phyloP scores from a whole-genome alignment of 2,329 filamentous ascomycete genomes.

The Triangularia verruculosa region DNA sequence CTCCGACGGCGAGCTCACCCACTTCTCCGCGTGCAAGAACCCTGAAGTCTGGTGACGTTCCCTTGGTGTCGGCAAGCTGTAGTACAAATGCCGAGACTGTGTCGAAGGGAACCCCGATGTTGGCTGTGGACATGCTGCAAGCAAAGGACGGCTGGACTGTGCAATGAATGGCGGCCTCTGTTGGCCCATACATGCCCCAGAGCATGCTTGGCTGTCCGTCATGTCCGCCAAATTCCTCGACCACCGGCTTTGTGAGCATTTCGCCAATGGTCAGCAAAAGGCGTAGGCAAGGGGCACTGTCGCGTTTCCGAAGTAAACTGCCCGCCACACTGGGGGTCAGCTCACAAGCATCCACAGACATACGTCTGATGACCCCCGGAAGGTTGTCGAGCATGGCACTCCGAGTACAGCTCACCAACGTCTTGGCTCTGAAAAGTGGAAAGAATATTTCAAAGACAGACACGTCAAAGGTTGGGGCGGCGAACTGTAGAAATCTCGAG shows the following conservation, averaged over 20 bases:
- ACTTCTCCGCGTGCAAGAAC: slow-evolving; percentile 64
- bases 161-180: slow-evolving; percentile 86
- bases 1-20: slow-evolving; percentile 80
- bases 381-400: slow-evolving; percentile 72
- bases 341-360: slow-evolving; percentile 79
- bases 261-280: slow-evolving; percentile 85
- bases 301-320: slow-evolving; percentile 67
- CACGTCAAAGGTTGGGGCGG: slow-evolving; percentile 89
- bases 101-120: slow-evolving; percentile 74
- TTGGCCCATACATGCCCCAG: slow-evolving; percentile 93
- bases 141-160: slow-evolving; percentile 67
- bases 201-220: slow-evolving; percentile 58
- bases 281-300: slow-evolving; percentile 64
- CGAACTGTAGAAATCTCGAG: slow-evolving; percentile 82
- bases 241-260: slow-evolving; percentile 77
- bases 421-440: slow-evolving; percentile 69
- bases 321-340: slow-evolving; percentile 84
- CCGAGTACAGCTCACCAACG: slow-evolving; percentile 69
- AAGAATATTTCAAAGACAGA: slow-evolving; percentile 96
- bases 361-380: slow-evolving; percentile 58
- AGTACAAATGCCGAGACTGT: slow-evolving; percentile 78
- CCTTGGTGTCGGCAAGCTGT: slow-evolving; percentile 40
- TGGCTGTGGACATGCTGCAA: slow-evolving; percentile 55
- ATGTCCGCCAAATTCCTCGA: slow-evolving; percentile 73
- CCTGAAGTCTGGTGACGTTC: slow-evolving; percentile 36